Conservation (phyloP, 75 land plant species). For the Sequoiadendron giganteum region DNA sequence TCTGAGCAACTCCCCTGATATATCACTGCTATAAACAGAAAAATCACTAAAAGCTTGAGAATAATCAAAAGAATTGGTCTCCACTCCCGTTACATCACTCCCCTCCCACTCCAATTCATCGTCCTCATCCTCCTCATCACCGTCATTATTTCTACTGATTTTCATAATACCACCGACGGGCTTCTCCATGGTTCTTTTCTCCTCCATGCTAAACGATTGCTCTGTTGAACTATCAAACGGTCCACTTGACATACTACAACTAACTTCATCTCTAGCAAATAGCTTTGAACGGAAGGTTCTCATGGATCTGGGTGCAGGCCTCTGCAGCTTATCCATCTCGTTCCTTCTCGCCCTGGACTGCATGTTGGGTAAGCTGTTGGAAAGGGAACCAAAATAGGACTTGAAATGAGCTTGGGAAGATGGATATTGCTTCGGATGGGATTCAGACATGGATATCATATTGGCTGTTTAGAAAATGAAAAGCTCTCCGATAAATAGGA, state of each 20-base stretch:
- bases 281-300: constrained; percentile 12
- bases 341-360: not conserved
- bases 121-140: not conserved
- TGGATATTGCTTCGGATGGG: constrained; percentile 2
- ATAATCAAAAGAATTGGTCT: constrained; percentile 8
- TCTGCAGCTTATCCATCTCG: constrained; percentile 1
- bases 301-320: constrained; percentile 18
- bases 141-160: not conserved
- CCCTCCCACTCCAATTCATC: not conserved
- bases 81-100: not conserved
- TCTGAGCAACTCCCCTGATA: constrained; percentile 14
- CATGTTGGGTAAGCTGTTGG: constrained; percentile 7
- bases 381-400: constrained; percentile 3
- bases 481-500: not conserved
- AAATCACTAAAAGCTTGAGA: constrained; percentile 10
- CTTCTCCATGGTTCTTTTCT: not conserved
- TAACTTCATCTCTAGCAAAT: not conserved
- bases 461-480: not conserved
- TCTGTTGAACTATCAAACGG: not conserved
- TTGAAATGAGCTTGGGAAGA: not conserved
- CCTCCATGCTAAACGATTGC: not conserved
- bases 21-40: constrained; percentile 11
- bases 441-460: constrained; percentile 4
- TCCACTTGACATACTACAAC: constrained; percentile 1
- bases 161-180: not conserved